A percentile compares a stretch with the other conserved stretches of the same genome.
Conservation (phyloP, 2,329 filamentous ascomycete species). For the Aspergillus sp. region DNA sequence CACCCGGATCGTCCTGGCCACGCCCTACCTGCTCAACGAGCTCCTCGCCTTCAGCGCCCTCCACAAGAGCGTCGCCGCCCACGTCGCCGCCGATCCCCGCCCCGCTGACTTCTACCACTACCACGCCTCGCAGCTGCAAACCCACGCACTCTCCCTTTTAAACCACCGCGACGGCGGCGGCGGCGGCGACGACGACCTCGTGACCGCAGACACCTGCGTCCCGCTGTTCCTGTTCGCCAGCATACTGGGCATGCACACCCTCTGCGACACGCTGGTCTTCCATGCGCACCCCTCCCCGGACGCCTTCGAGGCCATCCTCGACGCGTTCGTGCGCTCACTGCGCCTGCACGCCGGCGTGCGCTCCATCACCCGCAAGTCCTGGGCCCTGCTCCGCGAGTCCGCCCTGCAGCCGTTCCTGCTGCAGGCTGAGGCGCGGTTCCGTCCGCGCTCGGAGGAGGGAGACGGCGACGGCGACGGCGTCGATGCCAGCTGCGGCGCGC, state of each 20-base stretch:
- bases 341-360: constrained; percentile 27
- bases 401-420: constrained; percentile 10
- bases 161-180: neutral
- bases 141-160: constrained; percentile 15
- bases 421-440: constrained; percentile 3
- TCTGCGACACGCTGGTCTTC: constrained; percentile 49
- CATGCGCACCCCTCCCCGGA: constrained; percentile 22
- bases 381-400: constrained; percentile 14
- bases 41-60: constrained; percentile 47
- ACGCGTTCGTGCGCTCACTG: constrained; percentile 25
- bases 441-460: too few species aligned
- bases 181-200: neutral
- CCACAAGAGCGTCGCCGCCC: constrained; percentile 35
- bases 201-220: constrained; percentile 13
- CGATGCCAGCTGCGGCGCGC: constrained; percentile 1
- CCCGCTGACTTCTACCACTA: constrained; percentile 17
- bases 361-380: constrained; percentile 12
- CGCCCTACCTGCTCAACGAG: constrained; percentile 49
- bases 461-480: neutral
- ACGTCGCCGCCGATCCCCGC: constrained; percentile 37
- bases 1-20: neutral
- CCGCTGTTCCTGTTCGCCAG: constrained; percentile 23
- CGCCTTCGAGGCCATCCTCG: constrained; percentile 37
- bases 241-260: constrained; percentile 36
- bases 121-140: constrained; percentile 36